phyloP scores from a whole-genome alignment of 371 early-diverging fungal genomes.

The Globomyces sp. region DNA sequence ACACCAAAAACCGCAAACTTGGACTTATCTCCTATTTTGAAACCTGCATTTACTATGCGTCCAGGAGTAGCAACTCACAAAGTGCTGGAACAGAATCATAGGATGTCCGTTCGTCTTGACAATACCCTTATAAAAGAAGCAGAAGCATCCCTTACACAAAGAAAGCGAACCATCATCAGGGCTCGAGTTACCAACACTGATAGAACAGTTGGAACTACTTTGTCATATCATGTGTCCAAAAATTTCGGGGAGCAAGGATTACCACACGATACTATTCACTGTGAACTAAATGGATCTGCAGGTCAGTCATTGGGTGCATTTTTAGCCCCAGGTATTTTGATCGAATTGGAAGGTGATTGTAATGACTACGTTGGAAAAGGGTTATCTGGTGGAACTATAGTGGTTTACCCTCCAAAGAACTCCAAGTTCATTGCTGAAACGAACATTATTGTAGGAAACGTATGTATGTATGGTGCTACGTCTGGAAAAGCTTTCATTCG shows the following conservation, averaged over 20 bases:
- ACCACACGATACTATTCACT: constrained; percentile 79
- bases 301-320: constrained; percentile 97
- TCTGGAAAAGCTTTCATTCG: constrained; percentile 86
- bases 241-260: constrained; percentile 80
- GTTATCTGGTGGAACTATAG: constrained; percentile 86
- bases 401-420: constrained; percentile 83
- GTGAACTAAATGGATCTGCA: constrained; percentile 88
- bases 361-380: constrained; percentile 99
- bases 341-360: constrained; percentile 94
- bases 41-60: constrained; percentile 82
- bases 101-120: constrained; percentile 79
- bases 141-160: constrained; percentile 56
- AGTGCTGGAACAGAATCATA: constrained; percentile 81
- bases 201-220: constrained; percentile 87
- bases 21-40: constrained; percentile 82
- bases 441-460: constrained; percentile 94
- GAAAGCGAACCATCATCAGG: constrained; percentile 55
- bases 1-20: constrained; percentile 83
- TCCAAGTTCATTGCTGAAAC: constrained; percentile 74
- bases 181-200: constrained; percentile 88
- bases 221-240: constrained; percentile 85
- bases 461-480: constrained; percentile 96
- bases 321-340: constrained; percentile 83
- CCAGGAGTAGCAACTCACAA: constrained; percentile 83
- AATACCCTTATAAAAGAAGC: constrained; percentile 79